Evolutionary conservation across 805 yeast genomes (phyloP), one percentile per base, ranked within the genome.

Genomic region (Kodamaea restingae): DNA sequence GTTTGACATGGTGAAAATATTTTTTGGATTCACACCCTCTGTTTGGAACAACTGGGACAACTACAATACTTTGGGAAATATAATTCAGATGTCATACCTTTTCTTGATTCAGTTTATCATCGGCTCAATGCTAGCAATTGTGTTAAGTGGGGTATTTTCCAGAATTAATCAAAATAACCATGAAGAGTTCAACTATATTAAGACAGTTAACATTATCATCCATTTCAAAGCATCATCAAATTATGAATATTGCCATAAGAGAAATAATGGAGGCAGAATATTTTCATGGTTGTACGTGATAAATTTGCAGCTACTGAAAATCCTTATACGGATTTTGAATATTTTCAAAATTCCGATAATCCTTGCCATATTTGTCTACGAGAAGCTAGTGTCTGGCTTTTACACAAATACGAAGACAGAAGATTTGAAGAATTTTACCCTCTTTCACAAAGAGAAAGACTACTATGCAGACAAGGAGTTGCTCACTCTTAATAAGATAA

Each of bases 11-110:
- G 53, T 75, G 32, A 73, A 74, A 51, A 61, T 76, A 3, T 65
- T 76, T 44, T 76, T 75, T 50, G 81, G 81, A 0, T 76, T 72
- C 51, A 76, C 81, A 1, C 81, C 81, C 0, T 74, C 80, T 0
- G 80, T 76, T 3, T 76, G 81, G 81, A 63, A 65, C 33, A 71
- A 70, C 39, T 76, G 81, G 81, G 55, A 61, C 26, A 58, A 63
- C 38, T 76, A 72, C 47, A 67, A 75, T 29, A 45, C 56, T 1
- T 51, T 75, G 29, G 81, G 81, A 0, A 60, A 71, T 26, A 45
- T 56, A n/a, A 61, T 75, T 15, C 69, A 73, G 41, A 60, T 76
- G 50, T 62, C 71, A n/a, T 76, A 72, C 49, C 60, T 76, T 18
- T 75, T 75, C 44, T 61, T 76, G 45, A 71, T 74, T 38, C 80